Evolutionary conservation across 1,284 basidiomycete species (phyloP).

Genomic region (Hymenochaete sp.): DNA sequence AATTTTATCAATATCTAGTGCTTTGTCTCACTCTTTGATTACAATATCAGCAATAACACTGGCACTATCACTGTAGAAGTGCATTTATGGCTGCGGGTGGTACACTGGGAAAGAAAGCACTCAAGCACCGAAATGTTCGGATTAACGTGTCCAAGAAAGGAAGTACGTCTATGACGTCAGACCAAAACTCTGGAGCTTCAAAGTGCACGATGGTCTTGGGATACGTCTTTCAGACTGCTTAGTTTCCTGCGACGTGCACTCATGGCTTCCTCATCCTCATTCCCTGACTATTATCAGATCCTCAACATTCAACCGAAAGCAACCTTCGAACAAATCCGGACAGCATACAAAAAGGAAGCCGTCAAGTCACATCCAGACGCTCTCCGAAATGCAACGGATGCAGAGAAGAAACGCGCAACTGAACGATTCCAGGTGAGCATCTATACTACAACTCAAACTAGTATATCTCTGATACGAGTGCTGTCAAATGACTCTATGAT

Average conservation of each 20-base stretch:
- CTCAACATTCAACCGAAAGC: constrained; percentile 52
- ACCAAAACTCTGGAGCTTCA: no score
- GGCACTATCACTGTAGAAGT: no score
- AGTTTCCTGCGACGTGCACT: no score
- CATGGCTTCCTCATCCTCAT: constrained; percentile 46
- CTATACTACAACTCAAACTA: neutral
- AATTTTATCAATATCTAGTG: no score
- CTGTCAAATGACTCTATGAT: constrained; percentile 5
- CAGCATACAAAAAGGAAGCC: constrained; percentile 80
- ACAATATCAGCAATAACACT: no score
- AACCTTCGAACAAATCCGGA: constrained; percentile 63
- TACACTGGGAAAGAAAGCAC: no score
- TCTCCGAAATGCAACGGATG: constrained; percentile 62
- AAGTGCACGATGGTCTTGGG: no score
- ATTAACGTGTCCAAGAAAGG: no score
- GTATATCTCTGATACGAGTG: neutral
- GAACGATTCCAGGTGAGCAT: constrained; percentile 66
- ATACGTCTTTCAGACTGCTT: no score
- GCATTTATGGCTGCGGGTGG: no score
- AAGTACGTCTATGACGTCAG: no score
- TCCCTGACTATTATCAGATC: constrained; percentile 72
- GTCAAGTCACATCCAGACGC: constrained; percentile 79
- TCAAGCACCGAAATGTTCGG: no score
- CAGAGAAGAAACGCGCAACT: constrained; percentile 68
- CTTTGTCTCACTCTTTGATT: neutral